A percentile compares a stretch with the other conserved stretches of the same genome.
Evolutionary conservation across 805 yeast species (phyloP).

Genomic region (Candida sithepensis): DNA sequence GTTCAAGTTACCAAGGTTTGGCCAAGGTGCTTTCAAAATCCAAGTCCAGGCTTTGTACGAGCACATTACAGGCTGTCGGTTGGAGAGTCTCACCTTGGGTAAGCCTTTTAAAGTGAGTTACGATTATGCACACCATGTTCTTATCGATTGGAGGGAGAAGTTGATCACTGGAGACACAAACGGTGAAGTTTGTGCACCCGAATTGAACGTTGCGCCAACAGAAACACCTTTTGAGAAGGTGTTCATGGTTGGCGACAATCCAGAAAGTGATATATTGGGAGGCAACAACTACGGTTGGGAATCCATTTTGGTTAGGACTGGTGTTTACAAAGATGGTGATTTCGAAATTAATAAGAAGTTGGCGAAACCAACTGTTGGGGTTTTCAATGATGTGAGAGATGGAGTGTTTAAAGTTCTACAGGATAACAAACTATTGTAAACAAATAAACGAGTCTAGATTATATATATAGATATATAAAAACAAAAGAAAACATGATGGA

Average conservation of each 20-base stretch:
- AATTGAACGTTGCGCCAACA: constrained; percentile 38
- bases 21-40: constrained; percentile 84
- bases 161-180: constrained; percentile 21
- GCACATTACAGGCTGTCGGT: constrained; percentile 34
- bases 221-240: constrained; percentile 53
- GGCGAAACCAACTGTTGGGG: constrained; percentile 47
- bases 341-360: constrained; percentile 27
- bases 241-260: constrained; percentile 97
- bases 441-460: neutral
- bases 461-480: neutral
- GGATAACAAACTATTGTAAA: constrained; percentile 6
- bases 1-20: constrained; percentile 73
- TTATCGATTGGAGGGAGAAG: constrained; percentile 51
- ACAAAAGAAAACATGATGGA: neutral
- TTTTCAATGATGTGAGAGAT: constrained; percentile 44
- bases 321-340: constrained; percentile 73
- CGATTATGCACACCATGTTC: constrained; percentile 74
- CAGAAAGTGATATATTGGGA: constrained; percentile 87
- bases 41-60: constrained; percentile 57
- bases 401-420: constrained; percentile 36
- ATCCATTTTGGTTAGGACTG: constrained; percentile 78
- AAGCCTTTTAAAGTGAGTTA: constrained; percentile 79
- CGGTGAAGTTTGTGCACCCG: constrained; percentile 36
- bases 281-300: constrained; percentile 89
- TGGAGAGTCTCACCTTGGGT: constrained; percentile 64